Evolutionary conservation across 306 rosid genomes (phyloP).

Genomic region (Cicer judaicum): DNA sequence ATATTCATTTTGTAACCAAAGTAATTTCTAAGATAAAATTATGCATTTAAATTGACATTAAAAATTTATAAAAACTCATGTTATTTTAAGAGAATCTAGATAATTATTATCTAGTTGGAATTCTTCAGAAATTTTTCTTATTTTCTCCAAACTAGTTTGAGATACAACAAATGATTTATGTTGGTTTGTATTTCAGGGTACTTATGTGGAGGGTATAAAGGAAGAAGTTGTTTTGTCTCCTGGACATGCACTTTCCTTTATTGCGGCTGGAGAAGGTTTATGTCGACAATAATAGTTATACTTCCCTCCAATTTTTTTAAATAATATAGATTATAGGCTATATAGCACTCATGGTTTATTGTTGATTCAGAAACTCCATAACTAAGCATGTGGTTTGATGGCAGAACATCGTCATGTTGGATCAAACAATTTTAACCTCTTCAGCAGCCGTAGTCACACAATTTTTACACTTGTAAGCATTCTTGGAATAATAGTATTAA

Average conservation of each 20-base stretch:
- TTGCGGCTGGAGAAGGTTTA: conserved; percentile 97
- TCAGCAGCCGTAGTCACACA: conserved; percentile 99
- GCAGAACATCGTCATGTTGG: conserved; percentile 99
- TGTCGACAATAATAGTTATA: conserved; percentile 38
- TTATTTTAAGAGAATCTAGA: conserved; percentile 17
- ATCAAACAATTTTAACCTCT: conserved; percentile 95
- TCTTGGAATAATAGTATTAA: conserved; percentile 27
- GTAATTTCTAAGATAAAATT: neutral
- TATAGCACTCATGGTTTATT: conserved; percentile 27
- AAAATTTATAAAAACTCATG: conserved; percentile 12
- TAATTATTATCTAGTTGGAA: conserved; percentile 19
- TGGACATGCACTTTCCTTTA: conserved; percentile 95
- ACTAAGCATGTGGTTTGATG: conserved; percentile 40
- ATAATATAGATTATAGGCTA: conserved; percentile 5
- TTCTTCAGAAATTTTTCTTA: conserved; percentile 6
- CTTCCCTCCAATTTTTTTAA: conserved; percentile 11
- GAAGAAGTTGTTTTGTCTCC: conserved; percentile 98
- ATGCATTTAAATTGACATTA: neutral
- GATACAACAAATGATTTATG: conserved; percentile 23
- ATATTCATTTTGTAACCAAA: neutral
- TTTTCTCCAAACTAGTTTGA: conserved; percentile 26
- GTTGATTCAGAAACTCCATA: conserved; percentile 27
- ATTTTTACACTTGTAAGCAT: conserved; percentile 90
- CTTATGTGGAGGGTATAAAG: conserved; percentile 99
- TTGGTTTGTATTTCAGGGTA: conserved; percentile 69